Evolutionary conservation across 129 eudicot species (phyloP).

Genomic region (Mikania micrantha): DNA sequence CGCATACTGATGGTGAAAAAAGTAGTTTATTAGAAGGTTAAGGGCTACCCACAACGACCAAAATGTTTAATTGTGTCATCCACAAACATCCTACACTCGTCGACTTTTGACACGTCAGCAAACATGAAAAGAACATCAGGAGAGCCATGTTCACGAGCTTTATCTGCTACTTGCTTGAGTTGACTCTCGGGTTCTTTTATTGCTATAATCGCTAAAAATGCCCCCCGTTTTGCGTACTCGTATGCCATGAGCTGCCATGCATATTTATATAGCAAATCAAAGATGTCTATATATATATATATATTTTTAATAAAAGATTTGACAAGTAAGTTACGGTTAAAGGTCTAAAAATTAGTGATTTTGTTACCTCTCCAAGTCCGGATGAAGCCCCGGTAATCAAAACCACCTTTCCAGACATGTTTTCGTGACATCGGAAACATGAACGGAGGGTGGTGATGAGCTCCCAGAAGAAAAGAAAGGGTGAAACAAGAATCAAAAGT

Average conservation of each 20-base stretch:
- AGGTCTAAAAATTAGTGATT: background rate
- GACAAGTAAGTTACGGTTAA: background rate
- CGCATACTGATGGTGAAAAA: background rate
- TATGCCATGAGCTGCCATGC: constrained; percentile 33
- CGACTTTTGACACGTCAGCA: constrained; percentile 40
- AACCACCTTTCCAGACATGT: constrained; percentile 38
- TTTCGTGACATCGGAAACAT: constrained; percentile 14
- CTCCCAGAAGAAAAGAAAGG: constrained; percentile 15
- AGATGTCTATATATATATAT: too few relatives aligned
- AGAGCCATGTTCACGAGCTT: constrained; percentile 35
- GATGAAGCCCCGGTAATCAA: constrained; percentile 54
- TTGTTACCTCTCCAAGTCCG: constrained; percentile 43
- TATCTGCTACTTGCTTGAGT: constrained; percentile 33
- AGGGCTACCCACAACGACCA: constrained; percentile 29
- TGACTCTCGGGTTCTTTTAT: constrained; percentile 29
- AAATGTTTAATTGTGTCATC: constrained; percentile 26
- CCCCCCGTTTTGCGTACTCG: constrained; percentile 43
- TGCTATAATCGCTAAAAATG: constrained; percentile 24
- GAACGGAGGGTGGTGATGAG: constrained; percentile 16
- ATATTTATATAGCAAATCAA: too few relatives aligned
- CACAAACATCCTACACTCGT: constrained; percentile 33
- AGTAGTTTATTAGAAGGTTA: background rate
- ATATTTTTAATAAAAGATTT: background rate
- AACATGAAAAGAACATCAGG: constrained; percentile 34
- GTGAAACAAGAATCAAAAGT: constrained; percentile 19